A percentile compares a stretch with the other conserved stretches of the same genome.
Conservation (phyloP, 2,329 filamentous ascomycete species). For the Parascedosporium putredinis region DNA sequence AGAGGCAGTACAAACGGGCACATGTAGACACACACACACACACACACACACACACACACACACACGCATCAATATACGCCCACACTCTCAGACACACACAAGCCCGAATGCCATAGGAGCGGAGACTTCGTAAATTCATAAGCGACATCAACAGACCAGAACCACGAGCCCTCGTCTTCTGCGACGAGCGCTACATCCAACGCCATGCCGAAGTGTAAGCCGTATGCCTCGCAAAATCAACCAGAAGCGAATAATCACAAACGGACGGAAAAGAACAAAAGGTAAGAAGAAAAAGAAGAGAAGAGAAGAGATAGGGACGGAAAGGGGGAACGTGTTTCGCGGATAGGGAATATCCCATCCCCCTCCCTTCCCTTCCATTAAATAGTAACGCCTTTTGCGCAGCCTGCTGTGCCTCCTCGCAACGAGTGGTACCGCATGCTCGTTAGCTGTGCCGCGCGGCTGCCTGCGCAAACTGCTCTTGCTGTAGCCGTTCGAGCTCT, state of each 20-base stretch:
- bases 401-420: not conserved
- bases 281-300: conserved; percentile 1
- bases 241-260: too few relatives aligned
- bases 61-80: too few relatives aligned
- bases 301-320: too few relatives aligned
- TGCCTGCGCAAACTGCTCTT: conserved; percentile 81
- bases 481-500: conserved; percentile 77
- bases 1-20: too few relatives aligned
- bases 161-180: not conserved
- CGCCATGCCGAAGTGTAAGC: conserved; percentile 7
- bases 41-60: too few relatives aligned
- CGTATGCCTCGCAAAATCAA: too few relatives aligned
- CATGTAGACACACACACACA: too few relatives aligned
- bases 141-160: not conserved
- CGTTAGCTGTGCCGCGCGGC: conserved; percentile 13
- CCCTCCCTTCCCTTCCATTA: not conserved
- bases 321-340: too few relatives aligned
- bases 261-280: conserved; percentile 4
- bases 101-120: not conserved
- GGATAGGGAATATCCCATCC: too few relatives aligned
- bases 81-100: not conserved
- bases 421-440: not conserved
- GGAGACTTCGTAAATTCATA: not conserved
- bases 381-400: too few relatives aligned
- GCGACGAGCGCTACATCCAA: not conserved